A percentile compares a stretch with the other conserved stretches of the same genome.
Evolutionary conservation across 2,329 filamentous ascomycete genomes (phyloP).

Genomic region (Arthrobotrys sphaeroides): DNA sequence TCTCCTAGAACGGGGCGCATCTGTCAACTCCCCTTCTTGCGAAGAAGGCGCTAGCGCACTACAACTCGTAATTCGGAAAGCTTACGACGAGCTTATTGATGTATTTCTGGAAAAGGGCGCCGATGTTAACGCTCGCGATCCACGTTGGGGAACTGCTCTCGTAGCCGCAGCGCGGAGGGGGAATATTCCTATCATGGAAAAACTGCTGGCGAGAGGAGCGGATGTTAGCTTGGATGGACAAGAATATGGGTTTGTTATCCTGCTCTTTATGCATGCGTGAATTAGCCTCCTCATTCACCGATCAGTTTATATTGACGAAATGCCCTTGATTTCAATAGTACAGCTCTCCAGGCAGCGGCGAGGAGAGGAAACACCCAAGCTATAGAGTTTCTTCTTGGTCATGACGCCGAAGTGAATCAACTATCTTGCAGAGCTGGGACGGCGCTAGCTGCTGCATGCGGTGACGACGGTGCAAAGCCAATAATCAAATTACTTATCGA

Average conservation of each 20-base stretch:
- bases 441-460: slow-evolving; percentile 12
- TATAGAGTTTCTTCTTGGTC: slow-evolving; percentile 19
- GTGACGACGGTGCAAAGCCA: not conserved
- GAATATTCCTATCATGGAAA: not conserved
- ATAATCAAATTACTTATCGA: slow-evolving; percentile 19
- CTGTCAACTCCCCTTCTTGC: slow-evolving; percentile 3
- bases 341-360: slow-evolving; percentile 5
- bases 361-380: not conserved
- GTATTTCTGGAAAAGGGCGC: slow-evolving; percentile 11
- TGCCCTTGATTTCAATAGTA: not conserved
- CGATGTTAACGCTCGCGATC: slow-evolving; percentile 17
- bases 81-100: slow-evolving; percentile 8
- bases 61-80: not conserved
- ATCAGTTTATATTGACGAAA: not conserved
- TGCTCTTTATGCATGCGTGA: not conserved
- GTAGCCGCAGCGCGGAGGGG: not conserved
- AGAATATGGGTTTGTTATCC: slow-evolving; percentile 15
- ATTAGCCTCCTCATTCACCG: not conserved
- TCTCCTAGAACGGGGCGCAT: slow-evolving; percentile 13
- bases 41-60: not conserved
- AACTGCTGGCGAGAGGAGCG: slow-evolving; percentile 18
- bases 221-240: not conserved
- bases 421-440: not conserved
- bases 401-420: slow-evolving; percentile 8
- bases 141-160: slow-evolving; percentile 9